phyloP scores from a whole-genome alignment of 768 basidiomycete genomes.

The Phanerochaete sordida region DNA sequence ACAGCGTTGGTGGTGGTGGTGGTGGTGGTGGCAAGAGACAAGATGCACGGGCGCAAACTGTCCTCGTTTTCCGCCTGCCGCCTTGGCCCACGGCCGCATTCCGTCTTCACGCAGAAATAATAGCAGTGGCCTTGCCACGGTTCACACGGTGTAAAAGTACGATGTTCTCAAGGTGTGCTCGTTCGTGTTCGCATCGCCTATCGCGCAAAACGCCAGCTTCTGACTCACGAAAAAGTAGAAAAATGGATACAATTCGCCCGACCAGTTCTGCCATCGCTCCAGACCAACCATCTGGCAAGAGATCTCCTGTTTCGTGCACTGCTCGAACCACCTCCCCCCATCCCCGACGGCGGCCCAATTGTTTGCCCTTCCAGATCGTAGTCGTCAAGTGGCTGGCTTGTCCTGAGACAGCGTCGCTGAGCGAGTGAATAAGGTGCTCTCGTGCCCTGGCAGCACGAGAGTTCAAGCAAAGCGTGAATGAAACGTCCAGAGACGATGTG shows the following conservation, averaged over 20 bases:
- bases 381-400: background rate
- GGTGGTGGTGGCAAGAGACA: conserved; percentile 8
- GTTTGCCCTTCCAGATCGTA: background rate
- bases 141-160: background rate
- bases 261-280: background rate
- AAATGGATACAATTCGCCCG: background rate
- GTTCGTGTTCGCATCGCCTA: background rate
- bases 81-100: background rate
- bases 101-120: background rate
- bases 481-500: background rate
- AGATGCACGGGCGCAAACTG: conserved; percentile 5
- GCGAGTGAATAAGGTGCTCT: background rate
- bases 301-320: background rate
- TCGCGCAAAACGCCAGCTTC: background rate
- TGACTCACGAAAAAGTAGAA: background rate
- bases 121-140: background rate
- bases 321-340: background rate
- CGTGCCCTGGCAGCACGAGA: background rate
- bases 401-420: background rate
- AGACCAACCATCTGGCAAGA: background rate
- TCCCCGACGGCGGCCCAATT: background rate
- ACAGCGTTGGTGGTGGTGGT: conserved; percentile 6
- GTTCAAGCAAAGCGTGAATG: background rate
- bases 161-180: background rate
- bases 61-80: background rate